Evolutionary conservation across 768 basidiomycete genomes (phyloP).

Genomic region (Agrocybe praecox): DNA sequence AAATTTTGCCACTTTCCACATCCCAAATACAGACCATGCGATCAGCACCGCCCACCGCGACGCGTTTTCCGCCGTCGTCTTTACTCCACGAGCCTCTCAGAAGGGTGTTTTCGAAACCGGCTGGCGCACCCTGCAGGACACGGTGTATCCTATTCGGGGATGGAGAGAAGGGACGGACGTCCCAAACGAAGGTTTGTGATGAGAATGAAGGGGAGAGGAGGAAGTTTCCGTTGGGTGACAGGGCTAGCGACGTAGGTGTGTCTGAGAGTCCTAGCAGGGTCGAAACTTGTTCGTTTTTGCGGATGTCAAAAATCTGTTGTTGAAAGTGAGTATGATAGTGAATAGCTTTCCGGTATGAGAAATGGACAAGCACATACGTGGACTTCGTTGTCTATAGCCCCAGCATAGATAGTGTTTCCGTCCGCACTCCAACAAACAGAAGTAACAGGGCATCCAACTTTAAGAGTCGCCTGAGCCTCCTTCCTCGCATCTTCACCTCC

Average conservation of each 20-base stretch:
- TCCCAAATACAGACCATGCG: slow-evolving; percentile 88
- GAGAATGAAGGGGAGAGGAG: slow-evolving; percentile 92
- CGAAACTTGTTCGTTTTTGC: slow-evolving; percentile 82
- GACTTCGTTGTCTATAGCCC: slow-evolving; percentile 93
- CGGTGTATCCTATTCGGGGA: slow-evolving; percentile 83
- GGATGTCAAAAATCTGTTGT: slow-evolving; percentile 81
- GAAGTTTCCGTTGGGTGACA: slow-evolving; percentile 88
- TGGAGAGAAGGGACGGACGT: slow-evolving; percentile 92
- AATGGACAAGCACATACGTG: slow-evolving; percentile 62
- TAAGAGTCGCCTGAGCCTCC: slow-evolving; percentile 76
- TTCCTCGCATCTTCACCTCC: slow-evolving; percentile 77
- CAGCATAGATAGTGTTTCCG: slow-evolving; percentile 87
- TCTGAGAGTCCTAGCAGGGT: slow-evolving; percentile 85
- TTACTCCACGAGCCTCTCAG: slow-evolving; percentile 87
- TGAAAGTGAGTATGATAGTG: slow-evolving; percentile 3
- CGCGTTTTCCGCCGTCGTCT: slow-evolving; percentile 79
- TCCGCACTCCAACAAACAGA: slow-evolving; percentile 92
- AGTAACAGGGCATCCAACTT: slow-evolving; percentile 89
- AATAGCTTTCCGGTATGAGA: background rate
- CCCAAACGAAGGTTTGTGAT: slow-evolving; percentile 87
- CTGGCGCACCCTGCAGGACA: slow-evolving; percentile 79
- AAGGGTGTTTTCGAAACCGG: slow-evolving; percentile 91
- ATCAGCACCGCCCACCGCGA: slow-evolving; percentile 90
- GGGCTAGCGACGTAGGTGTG: slow-evolving; percentile 89
- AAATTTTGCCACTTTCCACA: slow-evolving; percentile 70